Conservation (phyloP, 108 stramenopile genomes). For the Epipyxis sp. region DNA sequence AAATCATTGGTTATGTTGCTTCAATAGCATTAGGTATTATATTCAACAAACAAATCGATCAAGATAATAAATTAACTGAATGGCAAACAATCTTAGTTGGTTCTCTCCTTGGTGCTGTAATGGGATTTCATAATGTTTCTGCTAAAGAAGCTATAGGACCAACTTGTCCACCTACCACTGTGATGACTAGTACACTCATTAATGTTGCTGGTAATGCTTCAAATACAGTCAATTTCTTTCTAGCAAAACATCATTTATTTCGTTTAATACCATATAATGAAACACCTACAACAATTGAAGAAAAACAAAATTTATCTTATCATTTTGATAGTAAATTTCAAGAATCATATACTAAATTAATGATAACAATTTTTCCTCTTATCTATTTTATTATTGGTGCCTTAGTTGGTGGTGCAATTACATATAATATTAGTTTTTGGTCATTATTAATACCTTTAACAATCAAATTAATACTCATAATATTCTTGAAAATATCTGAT, state of each 20-base stretch:
- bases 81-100: neutral
- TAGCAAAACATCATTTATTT: neutral
- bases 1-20: neutral
- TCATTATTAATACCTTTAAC: slow-evolving; percentile 8
- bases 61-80: neutral
- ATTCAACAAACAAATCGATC: neutral
- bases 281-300: neutral
- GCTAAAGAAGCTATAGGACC: neutral
- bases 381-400: slow-evolving; percentile 8
- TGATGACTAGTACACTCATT: neutral
- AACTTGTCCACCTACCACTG: neutral
- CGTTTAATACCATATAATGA: neutral
- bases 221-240: neutral
- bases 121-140: neutral
- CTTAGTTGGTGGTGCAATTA: slow-evolving; percentile 12
- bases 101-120: neutral
- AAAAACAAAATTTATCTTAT: neutral
- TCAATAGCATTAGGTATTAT: neutral
- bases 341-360: neutral
- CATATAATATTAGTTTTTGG: neutral
- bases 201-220: neutral
- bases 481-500: too few species aligned
- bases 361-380: neutral
- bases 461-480: too few species aligned
- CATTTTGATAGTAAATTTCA: too few species aligned